Evolutionary conservation across 352 stramenopile genomes (phyloP), one percentile per base, ranked within the genome.

Genomic region (Globisporangium camurandrum): DNA sequence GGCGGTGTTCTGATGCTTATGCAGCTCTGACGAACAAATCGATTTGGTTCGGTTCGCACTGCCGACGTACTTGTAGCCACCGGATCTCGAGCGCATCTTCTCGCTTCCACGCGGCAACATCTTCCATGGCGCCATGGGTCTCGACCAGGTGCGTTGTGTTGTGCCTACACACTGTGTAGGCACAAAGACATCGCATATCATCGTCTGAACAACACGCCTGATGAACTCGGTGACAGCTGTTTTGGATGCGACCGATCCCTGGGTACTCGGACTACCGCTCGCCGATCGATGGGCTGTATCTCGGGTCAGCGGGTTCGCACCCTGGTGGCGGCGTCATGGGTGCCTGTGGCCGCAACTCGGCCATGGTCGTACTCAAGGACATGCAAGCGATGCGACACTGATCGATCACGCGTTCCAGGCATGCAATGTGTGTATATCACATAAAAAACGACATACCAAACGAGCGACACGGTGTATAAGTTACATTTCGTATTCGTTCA

Each of bases 261-360:
- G 86, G 86, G 0, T 88, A 86, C 50, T 88, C 79, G 9, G 72
- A 76, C 55, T 93, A 96, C 41, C 77, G 85, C n/a, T 81, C 84
- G 14, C 84, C 84, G 0, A 69, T 96, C 47, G 57, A 67, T 20
- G 85, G 80, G 0, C 53, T 96, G 10, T 96, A 97, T 60, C 63
- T 97, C 48, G 86, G 80, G 33, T 90, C 73, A 0, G 84, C 87
- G 10, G 86, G 86, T 1, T 90, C 83, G 1, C 88, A 97, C 38
- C 87, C 87, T 23, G 88, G 87, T 4, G 87, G 87, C n/a, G 87
- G 87, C 37, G 87, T 96, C 20, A 96, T 96, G 87, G 87, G 87
- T 11, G 87, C 87, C 3, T 84, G 79, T 37, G 87, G 87, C 3
- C 68, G 87, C 17, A 96, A 97, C 49, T 80, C 75, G 0, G 87